Base-by-base conservation (phyloP, 352 stramenopile genomes). In the Paralagenidium karlingii region DNA sequence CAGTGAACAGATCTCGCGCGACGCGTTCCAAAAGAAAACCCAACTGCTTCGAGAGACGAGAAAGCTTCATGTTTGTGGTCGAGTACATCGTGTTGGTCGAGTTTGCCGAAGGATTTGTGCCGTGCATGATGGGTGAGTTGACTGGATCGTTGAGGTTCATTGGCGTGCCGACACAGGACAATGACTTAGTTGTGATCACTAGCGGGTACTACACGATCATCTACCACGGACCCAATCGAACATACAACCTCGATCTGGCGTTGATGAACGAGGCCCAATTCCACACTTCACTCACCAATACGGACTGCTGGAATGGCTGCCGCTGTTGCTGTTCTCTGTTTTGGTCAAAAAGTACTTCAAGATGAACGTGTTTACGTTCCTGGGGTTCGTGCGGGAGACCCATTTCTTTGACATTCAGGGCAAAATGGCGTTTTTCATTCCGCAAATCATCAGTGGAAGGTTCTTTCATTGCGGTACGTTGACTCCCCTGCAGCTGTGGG, bases 331-430 rank as follows among this genome's bases (percentile, higher is more conserved):
- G 19, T 39, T 47, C 20, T 37, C 45, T 24, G 8, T 24, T 8
- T 11, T 39, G 10, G 12, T 47, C 28, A 15, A 32, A n/a, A n/a
- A n/a, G n/a, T n/a, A n/a, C n/a, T n/a, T n/a, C n/a, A n/a, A n/a
- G n/a, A n/a, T n/a, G n/a, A n/a, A n/a, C n/a, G n/a, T n/a, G 2
- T 3, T 61, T 4, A 44, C 63, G 13, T 55, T 59, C 8, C 24
- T 73, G 12, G 57, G 53, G 25, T 68, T 71, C 21, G 53, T 65
- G 9, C 34, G 67, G 11, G 57, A 65, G 31, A 63, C 42, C 4
- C 57, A 71, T 24, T 43, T 34, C n/a, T 27, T 55, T 16, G 30
- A 58, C 8, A 49, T 64, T 19, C 47, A 62, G 26, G 49, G 44
- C 31, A 63, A 61, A 12, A 40, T 67, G 18, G n/a, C n/a, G n/a